Evolutionary conservation across 2,329 filamentous ascomycete species (phyloP).

Genomic region (Clarireedia monteithiana): DNA sequence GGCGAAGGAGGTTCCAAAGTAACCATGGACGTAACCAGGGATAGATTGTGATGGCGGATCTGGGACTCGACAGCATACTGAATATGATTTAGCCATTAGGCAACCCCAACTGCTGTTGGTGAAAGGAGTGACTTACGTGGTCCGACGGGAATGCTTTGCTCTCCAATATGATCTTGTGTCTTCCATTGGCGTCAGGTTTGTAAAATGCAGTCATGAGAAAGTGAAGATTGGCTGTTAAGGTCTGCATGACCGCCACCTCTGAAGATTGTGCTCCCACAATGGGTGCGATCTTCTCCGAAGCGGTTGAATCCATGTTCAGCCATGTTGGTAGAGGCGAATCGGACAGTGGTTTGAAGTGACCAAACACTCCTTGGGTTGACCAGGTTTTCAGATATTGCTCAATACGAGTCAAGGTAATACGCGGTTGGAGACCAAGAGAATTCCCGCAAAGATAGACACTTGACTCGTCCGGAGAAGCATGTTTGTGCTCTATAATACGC

Average conservation of each 20-base stretch:
- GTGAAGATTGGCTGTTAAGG: slow-evolving; percentile 70
- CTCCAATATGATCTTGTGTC: slow-evolving; percentile 71
- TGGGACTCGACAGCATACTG: slow-evolving; percentile 74
- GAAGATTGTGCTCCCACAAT: slow-evolving; percentile 60
- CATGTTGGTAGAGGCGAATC: slow-evolving; percentile 56
- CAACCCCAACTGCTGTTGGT: not conserved
- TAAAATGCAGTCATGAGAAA: slow-evolving; percentile 75
- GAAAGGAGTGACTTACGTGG: slow-evolving; percentile 47
- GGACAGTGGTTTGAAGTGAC: slow-evolving; percentile 62
- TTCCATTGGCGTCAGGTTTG: slow-evolving; percentile 48
- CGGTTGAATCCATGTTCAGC: slow-evolving; percentile 62
- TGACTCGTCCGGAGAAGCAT: slow-evolving; percentile 16
- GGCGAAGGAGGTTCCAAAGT: slow-evolving; percentile 50
- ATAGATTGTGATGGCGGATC: slow-evolving; percentile 58
- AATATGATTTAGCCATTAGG: slow-evolving; percentile 16
- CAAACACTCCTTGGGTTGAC: slow-evolving; percentile 69
- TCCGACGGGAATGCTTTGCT: slow-evolving; percentile 77
- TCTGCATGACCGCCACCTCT: slow-evolving; percentile 75
- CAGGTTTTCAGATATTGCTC: slow-evolving; percentile 64
- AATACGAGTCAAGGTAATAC: slow-evolving; percentile 54
- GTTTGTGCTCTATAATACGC: slow-evolving; percentile 15
- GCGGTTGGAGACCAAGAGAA: slow-evolving; percentile 69
- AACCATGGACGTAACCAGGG: slow-evolving; percentile 58
- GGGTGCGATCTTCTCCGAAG: slow-evolving; percentile 57
- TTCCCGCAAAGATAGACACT: slow-evolving; percentile 70